phyloP scores from a whole-genome alignment of 2,329 filamentous ascomycete genomes.

The Periconia sp. region DNA sequence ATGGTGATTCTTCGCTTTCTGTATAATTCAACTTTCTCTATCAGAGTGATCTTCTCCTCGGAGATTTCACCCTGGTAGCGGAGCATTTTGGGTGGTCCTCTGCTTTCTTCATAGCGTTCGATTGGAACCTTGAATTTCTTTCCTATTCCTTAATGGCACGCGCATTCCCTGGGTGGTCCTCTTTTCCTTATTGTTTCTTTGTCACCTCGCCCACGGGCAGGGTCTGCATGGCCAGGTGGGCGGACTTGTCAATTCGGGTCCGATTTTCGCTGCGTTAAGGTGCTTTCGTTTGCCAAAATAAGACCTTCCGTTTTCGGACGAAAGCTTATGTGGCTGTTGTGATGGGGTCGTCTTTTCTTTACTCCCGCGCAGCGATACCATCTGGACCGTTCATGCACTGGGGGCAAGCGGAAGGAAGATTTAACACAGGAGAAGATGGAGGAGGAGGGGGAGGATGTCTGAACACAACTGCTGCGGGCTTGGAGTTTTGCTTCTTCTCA shows the following conservation, averaged over 20 bases:
- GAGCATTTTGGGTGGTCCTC: slow-evolving; percentile 14
- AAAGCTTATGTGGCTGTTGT: neutral
- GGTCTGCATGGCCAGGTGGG: neutral
- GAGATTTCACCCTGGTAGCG: neutral
- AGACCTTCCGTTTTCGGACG: neutral
- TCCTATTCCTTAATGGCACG: neutral
- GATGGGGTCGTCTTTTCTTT: too few relatives aligned
- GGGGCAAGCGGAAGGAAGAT: too few relatives aligned
- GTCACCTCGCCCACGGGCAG: neutral
- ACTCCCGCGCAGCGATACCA: too few relatives aligned
- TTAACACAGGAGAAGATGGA: too few relatives aligned
- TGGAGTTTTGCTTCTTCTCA: slow-evolving; percentile 10
- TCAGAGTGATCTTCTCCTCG: neutral
- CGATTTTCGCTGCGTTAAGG: too few relatives aligned
- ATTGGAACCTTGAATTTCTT: slow-evolving; percentile 7
- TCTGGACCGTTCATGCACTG: too few relatives aligned
- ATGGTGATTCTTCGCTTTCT: slow-evolving; percentile 7
- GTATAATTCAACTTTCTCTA: slow-evolving; percentile 10
- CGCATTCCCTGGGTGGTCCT: neutral
- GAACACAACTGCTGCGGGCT: neutral
- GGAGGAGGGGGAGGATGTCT: too few relatives aligned
- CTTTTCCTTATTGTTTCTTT: neutral
- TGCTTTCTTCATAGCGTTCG: slow-evolving; percentile 18
- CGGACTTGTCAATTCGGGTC: too few relatives aligned
- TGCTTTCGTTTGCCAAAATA: slow-evolving; percentile 5